phyloP scores from a whole-genome alignment of 2,329 filamentous ascomycete species.

The Venturia oleaginea region DNA sequence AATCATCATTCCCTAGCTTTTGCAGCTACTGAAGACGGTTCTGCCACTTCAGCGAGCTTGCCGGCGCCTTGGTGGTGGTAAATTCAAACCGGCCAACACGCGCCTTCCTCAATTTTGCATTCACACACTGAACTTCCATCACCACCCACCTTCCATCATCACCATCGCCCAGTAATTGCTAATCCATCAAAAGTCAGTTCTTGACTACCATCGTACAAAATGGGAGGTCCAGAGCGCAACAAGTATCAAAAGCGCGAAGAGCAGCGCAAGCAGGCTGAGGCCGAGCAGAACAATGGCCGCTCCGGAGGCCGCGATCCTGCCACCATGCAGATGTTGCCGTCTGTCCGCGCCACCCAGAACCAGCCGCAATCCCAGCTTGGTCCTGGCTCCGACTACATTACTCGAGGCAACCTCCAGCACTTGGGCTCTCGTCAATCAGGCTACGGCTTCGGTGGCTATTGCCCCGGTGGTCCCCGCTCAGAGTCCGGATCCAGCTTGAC shows the following conservation, averaged over 20 bases:
- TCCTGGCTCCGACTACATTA: neutral
- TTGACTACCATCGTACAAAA: neutral
- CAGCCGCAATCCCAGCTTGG: neutral
- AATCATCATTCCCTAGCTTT: neutral
- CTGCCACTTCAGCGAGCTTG: neutral
- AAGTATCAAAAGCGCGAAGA: constrained; percentile 1
- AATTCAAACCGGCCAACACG: neutral
- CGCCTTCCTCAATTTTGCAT: neutral
- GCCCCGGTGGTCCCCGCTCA: neutral
- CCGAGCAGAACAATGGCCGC: neutral
- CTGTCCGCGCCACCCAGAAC: neutral
- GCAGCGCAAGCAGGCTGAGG: neutral
- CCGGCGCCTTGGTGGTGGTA: neutral
- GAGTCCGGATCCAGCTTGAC: neutral
- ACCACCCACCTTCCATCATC: neutral
- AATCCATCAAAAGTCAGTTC: neutral
- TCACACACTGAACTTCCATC: neutral
- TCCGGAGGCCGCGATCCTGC: neutral
- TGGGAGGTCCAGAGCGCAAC: neutral
- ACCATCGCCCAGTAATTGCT: neutral
- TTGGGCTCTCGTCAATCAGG: neutral
- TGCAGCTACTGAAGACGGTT: neutral
- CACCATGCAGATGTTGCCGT: neutral
- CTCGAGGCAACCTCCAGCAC: neutral
- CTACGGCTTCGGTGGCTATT: neutral